phyloP scores from a whole-genome alignment of 495 filamentous ascomycete species.

The Neurospora pannonica region DNA sequence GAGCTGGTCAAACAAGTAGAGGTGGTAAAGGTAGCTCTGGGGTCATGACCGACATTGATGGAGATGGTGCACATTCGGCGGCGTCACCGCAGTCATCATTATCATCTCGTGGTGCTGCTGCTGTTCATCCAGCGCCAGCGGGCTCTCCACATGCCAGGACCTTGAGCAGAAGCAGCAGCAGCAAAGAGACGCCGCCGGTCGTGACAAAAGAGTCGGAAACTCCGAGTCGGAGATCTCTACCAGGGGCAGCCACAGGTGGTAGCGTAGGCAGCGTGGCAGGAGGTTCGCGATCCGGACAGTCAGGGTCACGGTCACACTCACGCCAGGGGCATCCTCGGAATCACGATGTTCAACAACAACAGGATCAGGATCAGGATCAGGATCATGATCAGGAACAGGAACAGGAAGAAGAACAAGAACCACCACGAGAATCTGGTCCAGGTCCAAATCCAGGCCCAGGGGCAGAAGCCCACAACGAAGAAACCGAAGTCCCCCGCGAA shows the following conservation, averaged over 20 bases:
- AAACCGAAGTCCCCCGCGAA: conserved; percentile 37
- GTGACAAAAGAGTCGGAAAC: background rate
- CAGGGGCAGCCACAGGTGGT: background rate
- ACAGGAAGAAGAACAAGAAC: background rate
- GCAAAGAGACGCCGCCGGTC: background rate
- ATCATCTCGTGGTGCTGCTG: background rate
- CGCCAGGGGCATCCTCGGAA: background rate
- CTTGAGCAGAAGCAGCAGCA: background rate
- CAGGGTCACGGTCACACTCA: background rate
- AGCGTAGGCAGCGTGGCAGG: background rate
- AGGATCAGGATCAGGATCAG: background rate
- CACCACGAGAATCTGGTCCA: background rate
- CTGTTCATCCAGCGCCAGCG: background rate
- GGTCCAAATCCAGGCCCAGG: background rate
- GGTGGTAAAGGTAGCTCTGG: too few relatives aligned
- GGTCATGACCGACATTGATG: background rate
- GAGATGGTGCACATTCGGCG: background rate
- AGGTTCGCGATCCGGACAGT: background rate
- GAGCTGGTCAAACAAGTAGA: too few relatives aligned
- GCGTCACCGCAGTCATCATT: background rate
- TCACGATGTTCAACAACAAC: background rate
- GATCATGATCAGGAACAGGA: too few relatives aligned
- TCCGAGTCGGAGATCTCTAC: background rate
- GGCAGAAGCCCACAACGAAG: conserved; percentile 10
- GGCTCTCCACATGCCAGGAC: background rate